Base-by-base conservation (phyloP, 805 yeast genomes). In the Metahyphopichia silvanorum region DNA sequence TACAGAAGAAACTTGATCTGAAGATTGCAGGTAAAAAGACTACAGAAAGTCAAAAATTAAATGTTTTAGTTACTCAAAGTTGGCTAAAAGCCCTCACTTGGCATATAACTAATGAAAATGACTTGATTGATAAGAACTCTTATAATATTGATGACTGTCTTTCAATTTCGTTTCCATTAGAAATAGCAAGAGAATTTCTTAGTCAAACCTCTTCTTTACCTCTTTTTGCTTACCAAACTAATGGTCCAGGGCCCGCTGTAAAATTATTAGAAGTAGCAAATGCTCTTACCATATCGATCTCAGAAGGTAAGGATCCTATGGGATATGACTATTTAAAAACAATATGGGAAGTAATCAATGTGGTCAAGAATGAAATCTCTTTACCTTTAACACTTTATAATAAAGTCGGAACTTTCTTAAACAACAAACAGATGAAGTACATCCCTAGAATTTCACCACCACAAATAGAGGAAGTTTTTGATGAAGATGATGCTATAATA, bases 61-160 rank as follows among this genome's bases (percentile, higher is more conserved):
- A 64, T 39, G 54, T 63, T 12, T 34, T 59, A 3, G 34, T 63
- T 11, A 53, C 63, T 17, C 55, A 58, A 33, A 53, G 54, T 26
- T 64, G 71, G 71, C 59, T 64, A 53, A 51, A 50, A 29, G 47
- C 65, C 1, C 46, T 64, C 21, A 57, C 65, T 0, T 64, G 71
- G 67, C 57, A 57, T 33, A 43, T 30, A 8, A 14, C 66, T 7
- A 42, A 47, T 29, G 52, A 57, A 26, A 55, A 55, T 33, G 55
- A 57, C 4, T 39, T 60, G 24, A 44, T 62, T 14, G 36, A 43
- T 14, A 40, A 38, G n/a, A 36, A 35, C 7, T 31, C 43, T 19
- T 40, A 26, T 3, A 49, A 50, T 7, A 11, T 35, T 11, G 48
- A 49, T 17, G 41, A 42, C 21, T 48, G 60, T 32, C 46, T 64